Percentiles rank a stretch among this genome's conserved stretches.
phyloP scores from a whole-genome alignment of 768 basidiomycete species.

The Auricularia heimuer region DNA sequence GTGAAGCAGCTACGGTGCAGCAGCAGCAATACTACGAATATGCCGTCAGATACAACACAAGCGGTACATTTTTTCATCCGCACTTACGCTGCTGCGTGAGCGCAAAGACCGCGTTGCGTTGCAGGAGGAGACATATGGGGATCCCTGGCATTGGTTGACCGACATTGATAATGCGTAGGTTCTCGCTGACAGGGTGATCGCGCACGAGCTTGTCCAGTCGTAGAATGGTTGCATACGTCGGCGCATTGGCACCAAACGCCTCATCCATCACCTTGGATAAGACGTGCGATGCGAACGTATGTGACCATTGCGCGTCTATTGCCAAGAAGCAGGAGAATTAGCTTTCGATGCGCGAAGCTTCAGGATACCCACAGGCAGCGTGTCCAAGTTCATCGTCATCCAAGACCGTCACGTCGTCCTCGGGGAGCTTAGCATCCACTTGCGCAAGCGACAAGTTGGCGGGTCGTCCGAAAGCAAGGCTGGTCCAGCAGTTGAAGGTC shows the following conservation, averaged over 20 bases:
- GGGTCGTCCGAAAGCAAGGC: conserved; percentile 39
- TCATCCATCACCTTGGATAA: conserved; percentile 56
- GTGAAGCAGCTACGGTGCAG: conserved; percentile 72
- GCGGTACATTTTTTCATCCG: too few relatives aligned
- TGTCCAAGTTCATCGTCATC: too few relatives aligned
- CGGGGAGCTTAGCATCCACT: conserved; percentile 56
- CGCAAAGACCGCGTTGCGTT: conserved; percentile 58
- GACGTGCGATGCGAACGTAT: conserved; percentile 58
- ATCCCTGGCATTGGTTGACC: background rate
- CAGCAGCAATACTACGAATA: conserved; percentile 46
- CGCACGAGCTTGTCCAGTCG: conserved; percentile 34
- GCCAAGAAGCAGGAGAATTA: background rate
- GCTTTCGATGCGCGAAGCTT: too few relatives aligned
- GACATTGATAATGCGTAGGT: background rate
- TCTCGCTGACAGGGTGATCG: background rate
- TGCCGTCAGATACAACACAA: background rate
- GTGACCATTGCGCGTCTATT: conserved; percentile 58
- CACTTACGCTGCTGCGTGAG: background rate
- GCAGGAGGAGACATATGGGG: conserved; percentile 33
- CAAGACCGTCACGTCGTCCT: conserved; percentile 31
- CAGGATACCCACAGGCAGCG: too few relatives aligned
- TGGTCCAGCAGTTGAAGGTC: background rate
- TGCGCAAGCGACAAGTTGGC: conserved; percentile 56
- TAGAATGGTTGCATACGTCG: conserved; percentile 54
- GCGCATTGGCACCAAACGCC: conserved; percentile 59